Percentiles rank a stretch among this genome's conserved stretches.
Evolutionary conservation across 768 basidiomycete genomes (phyloP).

Genomic region (Peribolospora baueri): DNA sequence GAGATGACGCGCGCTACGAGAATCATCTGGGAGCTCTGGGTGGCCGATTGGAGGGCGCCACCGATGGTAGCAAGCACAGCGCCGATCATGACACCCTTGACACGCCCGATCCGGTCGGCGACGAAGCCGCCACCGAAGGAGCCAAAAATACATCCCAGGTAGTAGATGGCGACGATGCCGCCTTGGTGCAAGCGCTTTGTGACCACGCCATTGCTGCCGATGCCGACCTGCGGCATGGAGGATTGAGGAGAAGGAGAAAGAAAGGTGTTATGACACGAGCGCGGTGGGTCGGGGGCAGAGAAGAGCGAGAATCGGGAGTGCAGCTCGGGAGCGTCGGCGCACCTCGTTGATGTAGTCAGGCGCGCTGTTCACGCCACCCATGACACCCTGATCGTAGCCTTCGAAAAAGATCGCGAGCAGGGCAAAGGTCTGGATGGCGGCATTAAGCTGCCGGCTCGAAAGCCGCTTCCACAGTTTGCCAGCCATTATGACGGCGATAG

Average conservation of each 20-base stretch:
- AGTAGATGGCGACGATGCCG: conserved; percentile 14
- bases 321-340: too few species aligned
- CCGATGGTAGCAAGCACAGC: conserved; percentile 7
- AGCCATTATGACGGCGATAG: too few species aligned
- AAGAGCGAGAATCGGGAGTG: not conserved
- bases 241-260: not conserved
- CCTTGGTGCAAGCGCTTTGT: conserved; percentile 9
- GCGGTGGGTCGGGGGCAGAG: too few species aligned
- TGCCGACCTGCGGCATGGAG: conserved; percentile 2
- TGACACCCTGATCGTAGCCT: conserved; percentile 13
- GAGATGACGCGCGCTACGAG: conserved; percentile 10
- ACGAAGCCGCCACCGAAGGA: conserved; percentile 10
- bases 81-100: conserved; percentile 9
- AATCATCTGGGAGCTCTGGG: conserved; percentile 7
- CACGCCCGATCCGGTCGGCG: conserved; percentile 12
- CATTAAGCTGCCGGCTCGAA: not conserved
- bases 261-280: not conserved
- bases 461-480: too few species aligned
- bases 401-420: conserved; percentile 12
- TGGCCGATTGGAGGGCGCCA: conserved; percentile 9
- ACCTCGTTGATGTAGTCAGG: conserved; percentile 6
- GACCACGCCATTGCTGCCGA: conserved; percentile 7
- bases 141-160: conserved; percentile 12
- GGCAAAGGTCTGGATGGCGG: conserved; percentile 11
- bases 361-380: conserved; percentile 11